Evolutionary conservation across 768 basidiomycete species (phyloP).

Genomic region (Sarcomyxa edulis): DNA sequence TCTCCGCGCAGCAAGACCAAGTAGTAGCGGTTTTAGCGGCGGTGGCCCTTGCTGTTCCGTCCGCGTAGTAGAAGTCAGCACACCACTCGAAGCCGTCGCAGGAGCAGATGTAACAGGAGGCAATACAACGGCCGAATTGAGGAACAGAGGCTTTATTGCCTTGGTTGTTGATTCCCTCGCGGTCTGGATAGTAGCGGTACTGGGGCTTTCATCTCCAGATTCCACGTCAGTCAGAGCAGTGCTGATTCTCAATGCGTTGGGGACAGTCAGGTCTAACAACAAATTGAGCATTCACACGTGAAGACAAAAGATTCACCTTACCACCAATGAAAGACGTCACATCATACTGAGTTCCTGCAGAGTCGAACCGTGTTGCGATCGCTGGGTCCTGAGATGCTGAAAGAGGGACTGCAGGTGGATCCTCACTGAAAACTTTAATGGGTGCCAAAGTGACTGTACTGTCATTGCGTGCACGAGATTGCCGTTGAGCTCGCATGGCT

Average conservation of each 20-base stretch:
- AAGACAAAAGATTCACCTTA: slow-evolving; percentile 14
- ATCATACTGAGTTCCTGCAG: slow-evolving; percentile 56
- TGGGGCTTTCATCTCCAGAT: slow-evolving; percentile 11
- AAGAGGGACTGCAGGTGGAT: no score
- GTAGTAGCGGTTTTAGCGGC: slow-evolving; percentile 11
- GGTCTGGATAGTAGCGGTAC: slow-evolving; percentile 1
- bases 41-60: not conserved
- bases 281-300: no score
- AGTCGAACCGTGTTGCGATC: slow-evolving; percentile 29
- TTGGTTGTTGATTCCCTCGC: no score
- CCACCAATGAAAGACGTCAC: slow-evolving; percentile 71
- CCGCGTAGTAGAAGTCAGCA: slow-evolving; percentile 7
- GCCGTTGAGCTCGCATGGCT: not conserved
- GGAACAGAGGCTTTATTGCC: no score
- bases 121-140: no score
- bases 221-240: slow-evolving; percentile 13
- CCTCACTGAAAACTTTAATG: no score
- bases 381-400: no score
- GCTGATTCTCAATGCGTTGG: slow-evolving; percentile 4
- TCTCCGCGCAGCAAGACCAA: no score
- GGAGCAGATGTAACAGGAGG: slow-evolving; percentile 7
- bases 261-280: slow-evolving; percentile 18
- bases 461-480: no score
- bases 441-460: no score
- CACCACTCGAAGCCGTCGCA: slow-evolving; percentile 5